Evolutionary conservation across 129 eudicot species (phyloP).

Genomic region (Glebionis coronaria): DNA sequence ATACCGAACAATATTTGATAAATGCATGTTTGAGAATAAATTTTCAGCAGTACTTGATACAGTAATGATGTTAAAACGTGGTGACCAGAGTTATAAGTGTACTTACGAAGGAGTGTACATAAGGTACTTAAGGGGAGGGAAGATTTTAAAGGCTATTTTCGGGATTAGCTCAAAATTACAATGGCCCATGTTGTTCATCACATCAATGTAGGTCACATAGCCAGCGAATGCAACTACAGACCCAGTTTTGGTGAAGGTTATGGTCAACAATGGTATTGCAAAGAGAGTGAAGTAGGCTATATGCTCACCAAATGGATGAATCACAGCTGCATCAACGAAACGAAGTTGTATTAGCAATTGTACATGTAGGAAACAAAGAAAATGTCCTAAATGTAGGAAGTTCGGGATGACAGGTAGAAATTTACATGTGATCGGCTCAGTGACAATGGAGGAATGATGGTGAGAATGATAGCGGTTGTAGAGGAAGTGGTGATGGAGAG

Average conservation of each 20-base stretch:
- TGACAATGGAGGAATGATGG: constrained; percentile 71
- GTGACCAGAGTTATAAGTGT: neutral
- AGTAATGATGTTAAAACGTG: neutral
- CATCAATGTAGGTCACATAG: constrained; percentile 50
- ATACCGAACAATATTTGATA: no score
- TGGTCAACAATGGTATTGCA: constrained; percentile 45
- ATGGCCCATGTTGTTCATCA: constrained; percentile 78
- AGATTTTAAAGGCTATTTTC: constrained; percentile 39
- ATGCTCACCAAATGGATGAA: constrained; percentile 80
- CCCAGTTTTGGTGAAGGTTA: constrained; percentile 23
- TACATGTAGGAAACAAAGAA: neutral
- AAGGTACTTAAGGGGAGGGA: constrained; percentile 79
- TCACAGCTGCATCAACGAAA: constrained; percentile 50
- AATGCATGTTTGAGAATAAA: no score
- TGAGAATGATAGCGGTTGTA: constrained; percentile 73
- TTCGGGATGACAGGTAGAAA: neutral
- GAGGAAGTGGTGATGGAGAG: constrained; percentile 71
- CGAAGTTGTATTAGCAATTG: neutral
- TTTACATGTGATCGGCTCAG: constrained; percentile 74
- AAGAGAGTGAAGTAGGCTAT: constrained; percentile 49
- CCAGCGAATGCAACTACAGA: constrained; percentile 37
- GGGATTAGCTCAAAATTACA: constrained; percentile 80
- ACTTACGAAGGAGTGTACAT: constrained; percentile 81
- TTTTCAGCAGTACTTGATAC: neutral
- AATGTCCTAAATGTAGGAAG: neutral